Conservation (phyloP, 2,329 filamentous ascomycete genomes). For the Plenodomus biglobosus region DNA sequence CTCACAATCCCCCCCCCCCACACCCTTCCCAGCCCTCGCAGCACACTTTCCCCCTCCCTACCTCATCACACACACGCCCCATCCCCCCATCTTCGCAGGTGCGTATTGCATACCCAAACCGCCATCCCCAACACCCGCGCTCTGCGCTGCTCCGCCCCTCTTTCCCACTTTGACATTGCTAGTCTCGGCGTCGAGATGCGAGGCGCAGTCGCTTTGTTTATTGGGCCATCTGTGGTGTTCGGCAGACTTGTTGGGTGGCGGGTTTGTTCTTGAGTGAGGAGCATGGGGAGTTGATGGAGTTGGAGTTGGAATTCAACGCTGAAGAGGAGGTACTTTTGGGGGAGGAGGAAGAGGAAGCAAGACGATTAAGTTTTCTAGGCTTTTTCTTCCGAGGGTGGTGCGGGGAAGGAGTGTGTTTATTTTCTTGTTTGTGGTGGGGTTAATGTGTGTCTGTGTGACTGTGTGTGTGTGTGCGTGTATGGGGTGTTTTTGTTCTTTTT, state of each 20-base stretch:
- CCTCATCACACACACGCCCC: too few relatives aligned
- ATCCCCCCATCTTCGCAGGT: conserved; percentile 40
- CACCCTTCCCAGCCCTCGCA: too few relatives aligned
- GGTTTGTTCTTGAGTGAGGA: conserved; percentile 32
- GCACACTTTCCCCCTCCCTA: too few relatives aligned
- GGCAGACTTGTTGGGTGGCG: conserved; percentile 41
- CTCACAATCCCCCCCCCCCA: too few relatives aligned
- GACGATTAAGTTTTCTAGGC: conserved; percentile 29
- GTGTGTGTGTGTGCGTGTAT: too few relatives aligned
- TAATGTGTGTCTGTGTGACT: conserved; percentile 43
- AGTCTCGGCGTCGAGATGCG: conserved; percentile 27
- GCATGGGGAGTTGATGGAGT: too few relatives aligned
- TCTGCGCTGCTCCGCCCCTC: conserved; percentile 8
- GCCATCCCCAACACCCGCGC: conserved; percentile 12
- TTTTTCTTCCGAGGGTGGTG: conserved; percentile 36
- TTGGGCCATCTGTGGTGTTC: conserved; percentile 38
- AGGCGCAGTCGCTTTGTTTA: conserved; percentile 29
- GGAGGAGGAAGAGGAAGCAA: conserved; percentile 36
- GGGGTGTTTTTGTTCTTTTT: too few relatives aligned
- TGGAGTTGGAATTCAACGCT: too few relatives aligned
- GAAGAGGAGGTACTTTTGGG: conserved; percentile 24
- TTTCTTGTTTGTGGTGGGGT: conserved; percentile 43
- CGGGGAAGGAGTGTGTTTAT: conserved; percentile 26
- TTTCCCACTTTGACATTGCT: conserved; percentile 29
- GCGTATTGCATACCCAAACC: conserved; percentile 36